Conservation (phyloP, 441 rosid genomes). For the Gossypium laxum region DNA sequence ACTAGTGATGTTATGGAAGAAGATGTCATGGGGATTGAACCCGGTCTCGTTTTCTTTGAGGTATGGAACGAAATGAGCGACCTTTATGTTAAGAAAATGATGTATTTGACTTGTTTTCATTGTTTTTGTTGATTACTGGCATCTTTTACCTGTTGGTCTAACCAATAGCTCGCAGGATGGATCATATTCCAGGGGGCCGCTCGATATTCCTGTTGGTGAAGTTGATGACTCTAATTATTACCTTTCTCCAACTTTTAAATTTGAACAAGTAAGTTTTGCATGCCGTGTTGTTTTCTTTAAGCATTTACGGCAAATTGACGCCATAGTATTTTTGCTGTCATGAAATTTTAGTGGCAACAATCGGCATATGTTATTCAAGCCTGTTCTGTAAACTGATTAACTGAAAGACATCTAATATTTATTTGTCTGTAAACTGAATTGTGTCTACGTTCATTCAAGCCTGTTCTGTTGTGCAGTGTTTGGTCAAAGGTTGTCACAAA, state of each 20-base stretch:
- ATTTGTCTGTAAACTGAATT: not conserved
- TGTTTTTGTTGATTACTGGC: not conserved
- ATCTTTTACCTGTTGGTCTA: not conserved
- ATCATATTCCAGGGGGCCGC: conserved; percentile 83
- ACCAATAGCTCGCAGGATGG: conserved; percentile 50
- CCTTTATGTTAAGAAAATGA: not conserved
- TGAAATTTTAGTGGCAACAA: not conserved
- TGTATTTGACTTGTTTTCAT: not conserved
- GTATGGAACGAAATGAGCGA: conserved; percentile 26
- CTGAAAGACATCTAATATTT: not conserved
- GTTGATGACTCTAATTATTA: conserved; percentile 46
- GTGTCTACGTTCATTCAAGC: not conserved
- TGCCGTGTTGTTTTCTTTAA: not conserved
- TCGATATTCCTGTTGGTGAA: conserved; percentile 54
- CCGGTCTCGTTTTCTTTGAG: conserved; percentile 82
- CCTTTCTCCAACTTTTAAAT: conserved; percentile 66
- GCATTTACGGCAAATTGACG: not conserved
- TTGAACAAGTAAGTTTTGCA: conserved; percentile 59
- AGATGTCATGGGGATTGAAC: conserved; percentile 64
- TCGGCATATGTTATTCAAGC: not conserved
- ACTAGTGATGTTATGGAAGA: conserved; percentile 79
- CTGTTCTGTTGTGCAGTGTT: conserved; percentile 37
- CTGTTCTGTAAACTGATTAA: not conserved
- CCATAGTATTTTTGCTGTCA: not conserved
- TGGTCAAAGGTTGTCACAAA: conserved; percentile 96